A percentile compares a stretch with the other conserved stretches of the same genome.
phyloP scores from a whole-genome alignment of 208 protist genomes.

The Herpetomonas tarakana region DNA sequence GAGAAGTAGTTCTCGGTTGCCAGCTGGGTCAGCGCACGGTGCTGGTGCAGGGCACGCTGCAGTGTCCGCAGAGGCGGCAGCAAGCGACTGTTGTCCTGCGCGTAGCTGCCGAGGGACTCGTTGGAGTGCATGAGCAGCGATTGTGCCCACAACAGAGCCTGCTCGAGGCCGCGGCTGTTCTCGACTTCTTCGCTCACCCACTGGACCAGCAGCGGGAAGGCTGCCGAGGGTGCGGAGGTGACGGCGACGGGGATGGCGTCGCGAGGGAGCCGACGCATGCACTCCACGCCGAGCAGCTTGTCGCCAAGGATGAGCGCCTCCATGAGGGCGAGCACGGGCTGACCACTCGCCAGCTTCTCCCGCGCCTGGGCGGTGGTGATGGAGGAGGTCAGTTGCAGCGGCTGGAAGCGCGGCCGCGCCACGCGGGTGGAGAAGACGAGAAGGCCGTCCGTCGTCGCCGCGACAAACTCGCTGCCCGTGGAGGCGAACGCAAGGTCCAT shows the following conservation, averaged over 20 bases:
- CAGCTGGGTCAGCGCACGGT: slow-evolving; percentile 58
- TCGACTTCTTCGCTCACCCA: slow-evolving; percentile 86
- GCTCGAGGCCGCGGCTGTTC: slow-evolving; percentile 55
- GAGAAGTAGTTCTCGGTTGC: slow-evolving; percentile 88
- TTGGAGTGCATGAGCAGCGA: slow-evolving; percentile 76
- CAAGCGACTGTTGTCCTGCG: slow-evolving; percentile 7
- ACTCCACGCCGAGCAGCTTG: slow-evolving; percentile 67
- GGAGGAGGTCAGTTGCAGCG: slow-evolving; percentile 62
- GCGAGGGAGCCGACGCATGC: slow-evolving; percentile 68
- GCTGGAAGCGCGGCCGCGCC: slow-evolving; percentile 73
- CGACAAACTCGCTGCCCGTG: slow-evolving; percentile 86
- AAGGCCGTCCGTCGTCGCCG: slow-evolving; percentile 86
- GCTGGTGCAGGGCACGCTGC: slow-evolving; percentile 58
- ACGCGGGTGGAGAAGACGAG: slow-evolving; percentile 84
- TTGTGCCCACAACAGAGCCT: slow-evolving; percentile 82
- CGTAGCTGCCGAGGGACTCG: slow-evolving; percentile 36
- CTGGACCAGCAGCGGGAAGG: slow-evolving; percentile 63
- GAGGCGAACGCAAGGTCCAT: slow-evolving; percentile 76
- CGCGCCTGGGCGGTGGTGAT: slow-evolving; percentile 67
- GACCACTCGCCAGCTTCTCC: slow-evolving; percentile 42
- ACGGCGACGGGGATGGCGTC: slow-evolving; percentile 80
- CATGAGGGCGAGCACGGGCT: slow-evolving; percentile 73
- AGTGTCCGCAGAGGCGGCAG: slow-evolving; percentile 70
- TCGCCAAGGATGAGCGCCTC: slow-evolving; percentile 81
- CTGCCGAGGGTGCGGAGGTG: slow-evolving; percentile 58